A percentile compares a stretch with the other conserved stretches of the same genome.
phyloP scores from a whole-genome alignment of 768 basidiomycete species.

The Tulasnella sp. region DNA sequence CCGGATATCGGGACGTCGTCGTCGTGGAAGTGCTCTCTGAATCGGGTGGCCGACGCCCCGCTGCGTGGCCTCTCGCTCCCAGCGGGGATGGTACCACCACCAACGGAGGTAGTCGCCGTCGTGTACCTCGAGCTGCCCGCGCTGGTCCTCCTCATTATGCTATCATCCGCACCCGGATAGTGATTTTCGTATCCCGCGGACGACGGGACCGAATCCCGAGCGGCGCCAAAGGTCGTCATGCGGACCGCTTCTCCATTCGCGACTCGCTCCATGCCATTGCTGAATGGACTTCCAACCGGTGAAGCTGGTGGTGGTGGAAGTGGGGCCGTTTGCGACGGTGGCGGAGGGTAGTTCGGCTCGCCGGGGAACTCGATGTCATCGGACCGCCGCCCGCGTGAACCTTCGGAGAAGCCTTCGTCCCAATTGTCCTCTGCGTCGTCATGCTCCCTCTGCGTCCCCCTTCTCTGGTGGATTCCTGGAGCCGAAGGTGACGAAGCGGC shows the following conservation, averaged over 20 bases:
- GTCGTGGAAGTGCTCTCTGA: background rate
- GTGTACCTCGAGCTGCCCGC: background rate
- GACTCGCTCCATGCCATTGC: background rate
- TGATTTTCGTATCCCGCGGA: background rate
- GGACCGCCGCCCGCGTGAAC: background rate
- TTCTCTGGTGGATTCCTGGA: background rate
- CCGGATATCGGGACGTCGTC: background rate
- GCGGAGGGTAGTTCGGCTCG: background rate
- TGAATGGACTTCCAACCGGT: background rate
- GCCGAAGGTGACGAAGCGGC: background rate
- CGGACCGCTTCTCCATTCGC: background rate
- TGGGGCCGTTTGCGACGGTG: background rate
- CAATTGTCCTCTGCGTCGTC: background rate
- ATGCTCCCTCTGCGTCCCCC: background rate
- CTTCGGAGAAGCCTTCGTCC: background rate
- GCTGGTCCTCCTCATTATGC: background rate
- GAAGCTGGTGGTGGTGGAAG: slow-evolving; percentile 4
- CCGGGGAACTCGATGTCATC: background rate
- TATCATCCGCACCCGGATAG: background rate
- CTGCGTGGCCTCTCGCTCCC: background rate
- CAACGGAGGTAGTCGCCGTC: background rate
- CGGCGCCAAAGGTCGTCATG: background rate
- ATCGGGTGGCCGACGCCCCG: background rate
- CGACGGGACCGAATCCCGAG: background rate
- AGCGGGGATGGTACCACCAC: background rate